These are phyloP conservation scores for Termitomyces sp. DNA, from an alignment of 768 basidiomycete genomes.

Conservation along the genomic window DNA sequence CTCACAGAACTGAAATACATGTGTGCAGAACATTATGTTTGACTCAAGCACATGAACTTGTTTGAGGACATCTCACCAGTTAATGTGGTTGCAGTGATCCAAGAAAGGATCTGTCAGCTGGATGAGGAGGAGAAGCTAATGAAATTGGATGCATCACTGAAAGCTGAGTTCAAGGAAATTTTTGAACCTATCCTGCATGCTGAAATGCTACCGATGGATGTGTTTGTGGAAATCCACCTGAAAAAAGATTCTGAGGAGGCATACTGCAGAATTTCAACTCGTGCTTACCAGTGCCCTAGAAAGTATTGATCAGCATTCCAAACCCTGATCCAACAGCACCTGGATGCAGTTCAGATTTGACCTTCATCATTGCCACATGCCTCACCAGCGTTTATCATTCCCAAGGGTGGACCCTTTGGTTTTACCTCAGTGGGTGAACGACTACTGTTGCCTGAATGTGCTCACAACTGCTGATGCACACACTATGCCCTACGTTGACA, in stretches of 20 bases:
- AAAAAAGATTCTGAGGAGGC: too few species aligned
- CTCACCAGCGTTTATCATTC: constrained; percentile 28
- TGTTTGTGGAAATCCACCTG: background rate
- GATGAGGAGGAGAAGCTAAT: background rate
- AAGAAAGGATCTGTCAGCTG: background rate
- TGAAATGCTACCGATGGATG: background rate
- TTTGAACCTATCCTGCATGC: background rate
- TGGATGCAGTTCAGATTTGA: constrained; percentile 21
- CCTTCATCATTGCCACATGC: constrained; percentile 23
- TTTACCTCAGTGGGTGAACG: constrained; percentile 22
- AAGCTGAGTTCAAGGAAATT: too few species aligned
- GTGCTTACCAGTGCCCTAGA: background rate
- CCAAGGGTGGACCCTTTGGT: too few species aligned
- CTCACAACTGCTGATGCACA: constrained; percentile 19
- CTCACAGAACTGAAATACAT: background rate
- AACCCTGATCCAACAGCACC: constrained; percentile 26
- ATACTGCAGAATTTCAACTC: too few species aligned
- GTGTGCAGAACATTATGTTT: background rate
- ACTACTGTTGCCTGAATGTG: constrained; percentile 22
- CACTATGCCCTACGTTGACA: constrained; percentile 22
- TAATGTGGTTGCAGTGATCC: background rate
- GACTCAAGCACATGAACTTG: too few species aligned
- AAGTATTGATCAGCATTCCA: background rate
- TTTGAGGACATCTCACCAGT: too few species aligned
- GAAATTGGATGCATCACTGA: background rate